A percentile compares a stretch with the other conserved stretches of the same genome.
phyloP scores from a whole-genome alignment of 176 grass and related monocot species.

The Secale cereale region DNA sequence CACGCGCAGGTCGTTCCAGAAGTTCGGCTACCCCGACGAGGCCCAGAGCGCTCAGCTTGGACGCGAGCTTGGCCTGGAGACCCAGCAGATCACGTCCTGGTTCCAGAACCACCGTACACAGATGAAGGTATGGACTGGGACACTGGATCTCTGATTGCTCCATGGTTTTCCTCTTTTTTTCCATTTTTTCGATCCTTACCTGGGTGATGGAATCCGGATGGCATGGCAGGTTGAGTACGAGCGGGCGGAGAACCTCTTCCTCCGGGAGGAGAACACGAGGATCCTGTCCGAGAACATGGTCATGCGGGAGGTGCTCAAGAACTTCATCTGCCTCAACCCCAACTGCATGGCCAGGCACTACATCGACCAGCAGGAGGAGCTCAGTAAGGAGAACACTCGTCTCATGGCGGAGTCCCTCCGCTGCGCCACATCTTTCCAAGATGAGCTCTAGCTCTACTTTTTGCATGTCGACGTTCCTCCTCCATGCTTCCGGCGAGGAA shows the following conservation, averaged over 20 bases:
- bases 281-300: neutral
- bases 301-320: neutral
- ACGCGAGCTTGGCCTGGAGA: neutral
- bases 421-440: neutral
- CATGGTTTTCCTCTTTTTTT: no score
- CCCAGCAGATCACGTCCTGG: neutral
- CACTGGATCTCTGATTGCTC: neutral
- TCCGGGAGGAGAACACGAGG: neutral
- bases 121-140: neutral
- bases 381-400: neutral
- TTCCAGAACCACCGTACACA: neutral
- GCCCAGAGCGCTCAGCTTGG: neutral
- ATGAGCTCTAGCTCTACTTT: neutral
- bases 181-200: no score
- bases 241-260: neutral
- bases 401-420: neutral
- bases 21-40: neutral
- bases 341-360: neutral
- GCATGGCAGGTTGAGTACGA: neutral
- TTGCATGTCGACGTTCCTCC: neutral
- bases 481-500: neutral
- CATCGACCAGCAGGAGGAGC: neutral
- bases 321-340: neutral
- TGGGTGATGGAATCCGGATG: neutral
- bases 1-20: neutral